These are phyloP conservation scores for Nicotiana attenuata DNA, from an alignment of 257 asterid species.

Conservation along the genomic window DNA sequence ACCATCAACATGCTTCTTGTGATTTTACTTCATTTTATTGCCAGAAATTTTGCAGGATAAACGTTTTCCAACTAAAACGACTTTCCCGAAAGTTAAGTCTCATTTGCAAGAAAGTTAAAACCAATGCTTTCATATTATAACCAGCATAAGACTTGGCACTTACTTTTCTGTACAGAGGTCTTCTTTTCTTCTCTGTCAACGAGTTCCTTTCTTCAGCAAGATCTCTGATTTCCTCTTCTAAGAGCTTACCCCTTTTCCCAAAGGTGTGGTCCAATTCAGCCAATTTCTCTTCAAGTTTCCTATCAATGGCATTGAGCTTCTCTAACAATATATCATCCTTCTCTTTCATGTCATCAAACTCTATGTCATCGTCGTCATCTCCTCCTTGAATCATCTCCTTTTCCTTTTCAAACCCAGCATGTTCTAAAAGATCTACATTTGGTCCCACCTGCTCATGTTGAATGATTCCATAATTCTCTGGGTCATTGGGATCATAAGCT, in stretches of 20 bases:
- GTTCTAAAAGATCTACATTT: constrained; percentile 43
- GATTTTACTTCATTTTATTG: not conserved
- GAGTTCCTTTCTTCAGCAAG: constrained; percentile 97
- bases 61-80: not conserved
- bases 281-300: constrained; percentile 66
- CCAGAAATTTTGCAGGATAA: not conserved
- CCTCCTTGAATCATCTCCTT: constrained; percentile 35
- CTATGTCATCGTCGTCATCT: constrained; percentile 44
- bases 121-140: not conserved
- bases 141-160: constrained; percentile 17
- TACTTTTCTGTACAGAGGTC: constrained; percentile 82
- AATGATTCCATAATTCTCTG: constrained; percentile 73
- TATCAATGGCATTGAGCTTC: constrained; percentile 70
- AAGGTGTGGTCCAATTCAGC: constrained; percentile 81
- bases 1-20: constrained; percentile 4
- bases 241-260: constrained; percentile 76
- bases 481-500: constrained; percentile 78
- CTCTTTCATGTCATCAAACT: constrained; percentile 77
- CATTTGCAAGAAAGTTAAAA: not conserved
- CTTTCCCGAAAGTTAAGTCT: not conserved
- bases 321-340: constrained; percentile 65
- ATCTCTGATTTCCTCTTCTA: constrained; percentile 91
- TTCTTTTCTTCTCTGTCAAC: constrained; percentile 79
- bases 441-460: constrained; percentile 44
- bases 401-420: constrained; percentile 47